These are phyloP conservation scores for Salvia hispanica DNA, from an alignment of 257 asterid species.

Conservation along the genomic window DNA sequence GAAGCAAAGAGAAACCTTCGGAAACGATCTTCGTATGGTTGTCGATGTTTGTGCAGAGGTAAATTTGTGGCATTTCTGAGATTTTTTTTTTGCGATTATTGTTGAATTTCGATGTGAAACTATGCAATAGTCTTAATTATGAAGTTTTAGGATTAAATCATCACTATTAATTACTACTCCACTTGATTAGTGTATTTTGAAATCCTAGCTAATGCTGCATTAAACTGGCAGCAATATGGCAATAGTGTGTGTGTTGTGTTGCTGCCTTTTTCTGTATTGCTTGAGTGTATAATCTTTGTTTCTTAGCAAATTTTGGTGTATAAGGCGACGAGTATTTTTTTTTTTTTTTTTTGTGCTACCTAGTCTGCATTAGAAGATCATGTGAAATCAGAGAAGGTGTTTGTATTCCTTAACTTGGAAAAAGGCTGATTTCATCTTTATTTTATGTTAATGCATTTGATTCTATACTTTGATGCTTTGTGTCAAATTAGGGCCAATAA, in stretches of 20 bases:
- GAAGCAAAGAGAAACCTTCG: conserved; percentile 50
- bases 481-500: neutral
- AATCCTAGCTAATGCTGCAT: neutral
- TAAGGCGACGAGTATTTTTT: neutral
- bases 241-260: neutral
- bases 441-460: neutral
- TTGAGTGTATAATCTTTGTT: neutral
- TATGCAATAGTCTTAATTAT: neutral
- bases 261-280: neutral
- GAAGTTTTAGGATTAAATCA: neutral
- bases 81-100: neutral
- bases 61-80: neutral
- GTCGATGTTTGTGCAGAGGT: conserved; percentile 52
- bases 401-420: neutral
- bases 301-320: neutral
- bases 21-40: conserved; percentile 54
- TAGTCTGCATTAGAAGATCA: neutral
- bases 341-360: neutral
- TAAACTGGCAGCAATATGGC: neutral
- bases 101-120: conserved; percentile 5
- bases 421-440: neutral
- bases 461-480: neutral
- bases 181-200: neutral
- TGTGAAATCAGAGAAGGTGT: neutral
- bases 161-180: neutral